Percentiles rank a stretch among this genome's conserved stretches.
Evolutionary conservation across 1,284 basidiomycete species (phyloP).

Genomic region (Ustilago nuda): DNA sequence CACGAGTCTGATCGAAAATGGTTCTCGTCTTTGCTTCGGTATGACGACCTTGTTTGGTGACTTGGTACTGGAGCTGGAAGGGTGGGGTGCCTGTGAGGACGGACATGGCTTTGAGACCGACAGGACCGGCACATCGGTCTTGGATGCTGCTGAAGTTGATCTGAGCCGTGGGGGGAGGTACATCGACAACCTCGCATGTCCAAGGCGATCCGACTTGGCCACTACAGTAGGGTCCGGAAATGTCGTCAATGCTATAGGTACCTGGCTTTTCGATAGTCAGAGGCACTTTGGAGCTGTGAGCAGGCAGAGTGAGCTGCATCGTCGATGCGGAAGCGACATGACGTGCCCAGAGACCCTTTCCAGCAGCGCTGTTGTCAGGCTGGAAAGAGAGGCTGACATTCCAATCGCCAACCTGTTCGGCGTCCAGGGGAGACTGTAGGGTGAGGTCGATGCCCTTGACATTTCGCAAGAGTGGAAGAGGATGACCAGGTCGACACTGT

Average conservation of each 20-base stretch:
- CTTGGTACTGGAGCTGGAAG: slow-evolving; percentile 85
- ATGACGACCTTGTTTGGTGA: slow-evolving; percentile 73
- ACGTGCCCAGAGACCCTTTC: slow-evolving; percentile 44
- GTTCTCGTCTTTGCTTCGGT: slow-evolving; percentile 70
- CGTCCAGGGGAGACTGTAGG: slow-evolving; percentile 25
- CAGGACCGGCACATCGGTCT: slow-evolving; percentile 86
- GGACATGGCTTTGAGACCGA: slow-evolving; percentile 87
- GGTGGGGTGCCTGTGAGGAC: slow-evolving; percentile 89
- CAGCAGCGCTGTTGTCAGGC: slow-evolving; percentile 45
- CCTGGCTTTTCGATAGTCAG: slow-evolving; percentile 74
- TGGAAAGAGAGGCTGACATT: slow-evolving; percentile 45
- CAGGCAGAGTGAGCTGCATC: slow-evolving; percentile 36
- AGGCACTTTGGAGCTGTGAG: slow-evolving; percentile 15
- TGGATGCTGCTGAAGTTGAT: slow-evolving; percentile 91
- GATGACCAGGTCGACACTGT: slow-evolving; percentile 78
- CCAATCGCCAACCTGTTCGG: slow-evolving; percentile 36
- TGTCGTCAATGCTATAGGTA: slow-evolving; percentile 80
- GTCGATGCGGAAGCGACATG: slow-evolving; percentile 31
- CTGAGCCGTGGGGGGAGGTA: slow-evolving; percentile 81
- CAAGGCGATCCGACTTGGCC: slow-evolving; percentile 59
- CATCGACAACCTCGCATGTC: slow-evolving; percentile 62
- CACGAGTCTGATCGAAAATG: slow-evolving; percentile 79
- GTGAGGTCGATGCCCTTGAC: slow-evolving; percentile 33
- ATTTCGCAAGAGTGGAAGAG: slow-evolving; percentile 78
- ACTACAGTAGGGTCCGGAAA: slow-evolving; percentile 79